Percentiles rank a stretch among this genome's conserved stretches.
Conservation (phyloP, 441 rosid species). For the Euphorbia celastroides region DNA sequence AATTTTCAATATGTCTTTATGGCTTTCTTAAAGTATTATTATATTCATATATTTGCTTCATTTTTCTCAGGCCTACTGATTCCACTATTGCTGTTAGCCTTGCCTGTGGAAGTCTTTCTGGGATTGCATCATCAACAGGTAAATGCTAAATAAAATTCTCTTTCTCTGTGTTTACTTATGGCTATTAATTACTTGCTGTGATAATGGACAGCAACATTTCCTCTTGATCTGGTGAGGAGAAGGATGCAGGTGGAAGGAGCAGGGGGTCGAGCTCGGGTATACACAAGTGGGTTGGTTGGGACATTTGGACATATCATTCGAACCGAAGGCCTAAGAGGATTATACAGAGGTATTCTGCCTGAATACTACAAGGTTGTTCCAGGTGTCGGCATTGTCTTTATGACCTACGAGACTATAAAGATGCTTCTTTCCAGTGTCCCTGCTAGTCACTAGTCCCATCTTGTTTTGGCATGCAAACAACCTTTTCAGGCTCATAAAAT, state of each 20-base stretch:
- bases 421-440: constrained; percentile 39
- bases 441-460: constrained; percentile 17
- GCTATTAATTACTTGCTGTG: background rate
- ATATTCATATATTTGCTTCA: constrained; percentile 10
- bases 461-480: background rate
- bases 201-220: constrained; percentile 67
- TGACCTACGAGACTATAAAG: constrained; percentile 77
- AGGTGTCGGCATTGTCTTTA: constrained; percentile 85
- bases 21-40: constrained; percentile 7
- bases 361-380: constrained; percentile 97
- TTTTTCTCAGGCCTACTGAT: constrained; percentile 62
- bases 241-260: constrained; percentile 95
- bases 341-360: constrained; percentile 91
- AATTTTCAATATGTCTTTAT: constrained; percentile 10
- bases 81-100: constrained; percentile 57
- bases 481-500: constrained; percentile 7
- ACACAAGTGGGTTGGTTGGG: constrained; percentile 63
- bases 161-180: no score
- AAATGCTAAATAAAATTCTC: constrained; percentile 14
- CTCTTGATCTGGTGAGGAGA: constrained; percentile 93
- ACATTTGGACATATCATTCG: constrained; percentile 63
- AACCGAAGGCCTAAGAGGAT: constrained; percentile 72
- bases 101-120: constrained; percentile 89
- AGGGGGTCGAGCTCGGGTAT: constrained; percentile 77
- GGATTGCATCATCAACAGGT: constrained; percentile 92